phyloP scores from a whole-genome alignment of 352 stramenopile genomes.

The Aphanomyces stellatus region DNA sequence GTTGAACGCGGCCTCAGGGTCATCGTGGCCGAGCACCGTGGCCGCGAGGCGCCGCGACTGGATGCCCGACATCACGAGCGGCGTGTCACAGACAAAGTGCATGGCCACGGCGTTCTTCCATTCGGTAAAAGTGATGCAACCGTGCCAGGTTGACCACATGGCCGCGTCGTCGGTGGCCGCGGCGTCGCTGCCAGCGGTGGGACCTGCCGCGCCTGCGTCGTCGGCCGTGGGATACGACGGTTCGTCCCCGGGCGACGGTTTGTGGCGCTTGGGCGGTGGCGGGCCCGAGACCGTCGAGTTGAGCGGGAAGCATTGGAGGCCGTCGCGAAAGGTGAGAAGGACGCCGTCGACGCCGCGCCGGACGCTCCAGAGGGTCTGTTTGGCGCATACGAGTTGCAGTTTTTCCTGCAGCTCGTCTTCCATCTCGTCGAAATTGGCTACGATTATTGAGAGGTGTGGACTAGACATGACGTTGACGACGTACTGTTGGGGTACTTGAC shows the following conservation, averaged over 20 bases:
- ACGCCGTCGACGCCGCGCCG: constrained; percentile 72
- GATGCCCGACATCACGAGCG: constrained; percentile 69
- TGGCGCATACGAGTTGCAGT: constrained; percentile 44
- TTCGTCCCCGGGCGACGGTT: no score
- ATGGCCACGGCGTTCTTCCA: constrained; percentile 72
- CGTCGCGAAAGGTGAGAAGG: constrained; percentile 67
- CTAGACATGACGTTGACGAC: not conserved
- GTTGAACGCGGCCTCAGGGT: constrained; percentile 67
- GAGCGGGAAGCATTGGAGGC: constrained; percentile 51
- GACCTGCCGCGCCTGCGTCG: constrained; percentile 14
- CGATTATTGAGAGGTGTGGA: not conserved
- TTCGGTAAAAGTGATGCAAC: constrained; percentile 80
- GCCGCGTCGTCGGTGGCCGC: constrained; percentile 38
- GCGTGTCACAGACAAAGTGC: constrained; percentile 59
- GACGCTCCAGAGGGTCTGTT: constrained; percentile 62
- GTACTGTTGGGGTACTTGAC: constrained; percentile 64
- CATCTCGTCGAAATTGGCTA: constrained; percentile 79
- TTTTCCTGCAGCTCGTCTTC: constrained; percentile 74
- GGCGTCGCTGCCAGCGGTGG: constrained; percentile 26
- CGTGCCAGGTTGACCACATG: constrained; percentile 46
- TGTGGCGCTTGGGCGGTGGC: no score
- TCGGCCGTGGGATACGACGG: no score
- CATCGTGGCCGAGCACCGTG: constrained; percentile 40
- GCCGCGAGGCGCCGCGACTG: constrained; percentile 64
- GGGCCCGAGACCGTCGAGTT: no score